Evolutionary conservation across 2,329 filamentous ascomycete genomes (phyloP), one percentile per base, ranked within the genome.

Genomic region (Diaporthe velutina): DNA sequence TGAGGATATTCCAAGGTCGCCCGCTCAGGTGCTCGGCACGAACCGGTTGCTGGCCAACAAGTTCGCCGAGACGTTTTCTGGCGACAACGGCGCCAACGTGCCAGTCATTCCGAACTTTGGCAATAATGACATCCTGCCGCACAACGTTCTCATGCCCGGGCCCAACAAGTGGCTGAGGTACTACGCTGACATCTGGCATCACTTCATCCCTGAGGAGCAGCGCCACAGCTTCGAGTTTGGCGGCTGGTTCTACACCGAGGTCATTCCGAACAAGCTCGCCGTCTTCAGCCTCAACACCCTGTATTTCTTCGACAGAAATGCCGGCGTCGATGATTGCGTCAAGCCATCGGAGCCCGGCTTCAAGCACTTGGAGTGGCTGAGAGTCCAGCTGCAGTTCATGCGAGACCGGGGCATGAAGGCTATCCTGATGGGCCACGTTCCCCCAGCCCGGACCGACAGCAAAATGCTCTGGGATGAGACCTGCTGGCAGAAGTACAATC

Each of bases 121-220:
- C 76, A 99, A 99, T 86, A 99, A 99, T 84, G 97, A 99, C 81
- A 96, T 99, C 74, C 91, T 98, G 75, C 97, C 97, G 1, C 97
- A 99, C 85, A 99, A 99, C 80, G 97, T 98, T 81, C 92, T 99
- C 82, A 87, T 91, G 55, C 88, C 91, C 1, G 97, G 96, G 0
- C 97, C 97, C 22, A 98, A 98, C 80, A 90, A 90, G 77, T 98
- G 96, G 93, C 94, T 98, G 0, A 90, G 90, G 74, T 88, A 89
- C 61, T 98, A 97, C 79, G 86, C 91, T 35, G 88, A 93, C 30
- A 91, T 98, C 30, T 99, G 97, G 97, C 85, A 86, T 64, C 88
- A 89, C 50, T 98, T 98, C 81, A 97, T 99, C 75, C 97, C 97
- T 0, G 95, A 98, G 85, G 93, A 92, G 78, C 96, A 99, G 85